phyloP scores from a whole-genome alignment of 192 early-diverging fungal species.

The Coemansia sp. region DNA sequence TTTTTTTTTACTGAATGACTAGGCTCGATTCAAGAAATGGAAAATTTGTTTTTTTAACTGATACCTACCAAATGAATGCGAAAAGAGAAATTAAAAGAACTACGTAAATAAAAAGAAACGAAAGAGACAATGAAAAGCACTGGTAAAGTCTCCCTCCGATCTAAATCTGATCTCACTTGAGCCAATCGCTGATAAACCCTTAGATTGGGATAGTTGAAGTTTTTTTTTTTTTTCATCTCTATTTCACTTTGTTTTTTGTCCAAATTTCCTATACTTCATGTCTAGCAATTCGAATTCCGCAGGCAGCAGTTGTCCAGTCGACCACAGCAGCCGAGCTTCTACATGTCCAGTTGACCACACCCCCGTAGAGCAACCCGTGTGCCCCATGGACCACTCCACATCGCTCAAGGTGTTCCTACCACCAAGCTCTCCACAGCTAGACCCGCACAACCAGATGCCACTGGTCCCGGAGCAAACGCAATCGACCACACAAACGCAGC shows the following conservation, averaged over 20 bases:
- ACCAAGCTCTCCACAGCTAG: slow-evolving; percentile 26
- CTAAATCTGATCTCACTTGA: neutral
- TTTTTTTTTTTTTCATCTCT: neutral
- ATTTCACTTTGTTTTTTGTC: neutral
- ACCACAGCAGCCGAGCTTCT: slow-evolving; percentile 1
- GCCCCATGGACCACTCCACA: slow-evolving; percentile 58
- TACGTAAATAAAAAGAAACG: neutral
- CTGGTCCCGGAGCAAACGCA: slow-evolving; percentile 54
- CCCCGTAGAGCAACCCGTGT: slow-evolving; percentile 1
- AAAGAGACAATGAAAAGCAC: neutral
- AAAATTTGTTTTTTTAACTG: neutral
- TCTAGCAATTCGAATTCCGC: slow-evolving; percentile 3
- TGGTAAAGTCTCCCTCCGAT: neutral
- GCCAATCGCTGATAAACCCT: neutral
- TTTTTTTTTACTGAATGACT: neutral
- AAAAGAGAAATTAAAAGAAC: neutral
- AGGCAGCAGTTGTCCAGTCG: slow-evolving; percentile 17
- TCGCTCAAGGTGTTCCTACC: slow-evolving; percentile 54
- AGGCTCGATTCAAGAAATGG: neutral
- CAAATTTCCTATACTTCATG: slow-evolving; percentile 4
- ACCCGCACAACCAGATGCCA: slow-evolving; percentile 68
- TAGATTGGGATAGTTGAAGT: neutral
- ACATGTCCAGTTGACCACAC: neutral
- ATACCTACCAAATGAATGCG: too few species aligned
- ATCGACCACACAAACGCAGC: slow-evolving; percentile 36